Base-by-base conservation (phyloP, 257 asterid genomes). In the Salvia rosmarinus region DNA sequence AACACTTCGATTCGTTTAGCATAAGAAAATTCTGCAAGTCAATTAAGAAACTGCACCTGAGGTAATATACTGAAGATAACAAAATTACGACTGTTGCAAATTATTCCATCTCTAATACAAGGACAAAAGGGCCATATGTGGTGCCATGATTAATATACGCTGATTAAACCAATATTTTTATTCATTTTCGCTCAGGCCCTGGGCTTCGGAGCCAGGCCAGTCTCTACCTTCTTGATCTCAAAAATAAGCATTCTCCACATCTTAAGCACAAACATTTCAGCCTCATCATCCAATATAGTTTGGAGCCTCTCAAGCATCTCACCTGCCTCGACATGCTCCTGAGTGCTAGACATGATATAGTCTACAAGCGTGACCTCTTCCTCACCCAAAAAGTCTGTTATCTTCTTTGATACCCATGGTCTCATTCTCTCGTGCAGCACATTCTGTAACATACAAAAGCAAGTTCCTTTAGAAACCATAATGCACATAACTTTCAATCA, bases 191-290 rank as follows among this genome's bases (percentile, higher is more conserved):
- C 52, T 87, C 87, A 95, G 63, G 84, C 70, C 83, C 81, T 85
- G 1, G 84, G 56, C 84, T 72, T 89, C 23, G 73, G 77, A 68
- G 92, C 84, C 76, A 90, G 63, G 57, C 99, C 97, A 13, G 85
- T 92, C 81, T 95, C 99, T 23, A 91, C 97, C 84, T 78, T 95
- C 86, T 91, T 91, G 80, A 95, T 87, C 85, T 95, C 99, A 75
- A 89, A 95, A 72, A 95, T 95, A 37, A 95, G 99, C 99, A 95
- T 95, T 83, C 99, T 95, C 98, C 99, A 95, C 98, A 95, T 91
- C 89, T 95, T 95, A 59, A 95, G 92, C 79, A 95, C 98, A 79
- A 91, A 95, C 99, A 95, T 88, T 79, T 95, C 99, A 23, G 99
- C 99, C 82, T 95, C 99, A 42, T 95, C 99, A 17, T 95, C 99